These are phyloP conservation scores for Paramecium sexaurelia DNA, from an alignment of 73 alveolate species.

Conservation along the genomic window DNA sequence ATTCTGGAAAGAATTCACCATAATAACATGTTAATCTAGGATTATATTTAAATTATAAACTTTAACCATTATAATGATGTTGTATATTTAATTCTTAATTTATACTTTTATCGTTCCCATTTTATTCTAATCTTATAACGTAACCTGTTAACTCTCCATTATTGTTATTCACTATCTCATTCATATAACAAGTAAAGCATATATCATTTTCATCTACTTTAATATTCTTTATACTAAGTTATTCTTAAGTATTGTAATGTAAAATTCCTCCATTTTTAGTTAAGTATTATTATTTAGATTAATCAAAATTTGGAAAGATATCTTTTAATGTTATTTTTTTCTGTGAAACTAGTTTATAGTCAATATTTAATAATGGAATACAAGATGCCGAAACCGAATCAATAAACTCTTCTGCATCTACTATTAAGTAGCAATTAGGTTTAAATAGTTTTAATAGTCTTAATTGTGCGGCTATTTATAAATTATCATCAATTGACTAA, in stretches of 20 bases:
- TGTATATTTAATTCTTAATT: neutral
- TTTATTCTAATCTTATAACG: neutral
- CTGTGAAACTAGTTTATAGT: neutral
- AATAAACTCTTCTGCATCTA: slow-evolving; percentile 30
- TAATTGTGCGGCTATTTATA: slow-evolving; percentile 39
- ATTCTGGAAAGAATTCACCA: neutral
- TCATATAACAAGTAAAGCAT: neutral
- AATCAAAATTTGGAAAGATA: slow-evolving; percentile 8
- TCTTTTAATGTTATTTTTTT: slow-evolving; percentile 5
- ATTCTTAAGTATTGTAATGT: neutral
- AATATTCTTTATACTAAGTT: neutral
- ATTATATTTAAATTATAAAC: neutral
- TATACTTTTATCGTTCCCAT: neutral
- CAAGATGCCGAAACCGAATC: slow-evolving; percentile 54
- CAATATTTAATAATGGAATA: slow-evolving; percentile 37
- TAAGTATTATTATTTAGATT: neutral
- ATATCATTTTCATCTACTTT: neutral
- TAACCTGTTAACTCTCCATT: neutral
- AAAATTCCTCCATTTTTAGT: slow-evolving; percentile 4
- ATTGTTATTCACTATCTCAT: neutral
- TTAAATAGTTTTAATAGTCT: neutral
- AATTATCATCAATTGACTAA: slow-evolving; percentile 41
- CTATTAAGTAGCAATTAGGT: neutral
- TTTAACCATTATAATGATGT: neutral
- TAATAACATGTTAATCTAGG: neutral